These are phyloP conservation scores for Backusella macrospora DNA, from an alignment of 192 early-diverging fungal genomes.

Conservation along the genomic window DNA sequence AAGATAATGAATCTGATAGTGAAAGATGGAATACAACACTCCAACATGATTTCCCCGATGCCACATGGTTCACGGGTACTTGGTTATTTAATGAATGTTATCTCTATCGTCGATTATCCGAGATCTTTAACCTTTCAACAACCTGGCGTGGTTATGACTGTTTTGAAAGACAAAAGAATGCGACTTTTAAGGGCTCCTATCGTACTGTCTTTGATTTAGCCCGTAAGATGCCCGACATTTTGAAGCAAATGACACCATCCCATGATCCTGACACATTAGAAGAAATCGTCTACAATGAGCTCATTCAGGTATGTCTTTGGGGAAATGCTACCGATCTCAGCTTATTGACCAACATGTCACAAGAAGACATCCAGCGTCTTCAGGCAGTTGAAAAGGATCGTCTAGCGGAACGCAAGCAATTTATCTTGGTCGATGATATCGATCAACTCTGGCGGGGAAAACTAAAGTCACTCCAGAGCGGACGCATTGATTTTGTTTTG, in stretches of 20 bases:
- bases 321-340: conserved; percentile 89
- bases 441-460: conserved; percentile 71
- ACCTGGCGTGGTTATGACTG: conserved; percentile 68
- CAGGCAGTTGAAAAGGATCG: conserved; percentile 49
- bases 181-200: conserved; percentile 69
- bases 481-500: conserved; percentile 80
- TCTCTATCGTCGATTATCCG: conserved; percentile 73
- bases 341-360: conserved; percentile 69
- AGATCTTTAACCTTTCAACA: conserved; percentile 54
- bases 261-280: conserved; percentile 9
- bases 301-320: conserved; percentile 82
- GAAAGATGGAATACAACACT: conserved; percentile 68
- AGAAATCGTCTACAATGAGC: conserved; percentile 63
- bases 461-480: conserved; percentile 50
- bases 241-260: background rate
- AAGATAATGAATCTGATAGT: conserved; percentile 60
- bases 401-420: conserved; percentile 53
- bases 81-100: conserved; percentile 89
- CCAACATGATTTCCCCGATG: conserved; percentile 49
- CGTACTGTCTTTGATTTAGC: conserved; percentile 67
- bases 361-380: conserved; percentile 68
- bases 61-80: conserved; percentile 73
- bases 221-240: conserved; percentile 37
- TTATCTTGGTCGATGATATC: conserved; percentile 76
- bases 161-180: conserved; percentile 69